These are phyloP conservation scores for Mortierella sp. DNA, from an alignment of 371 early-diverging fungal genomes.

Conservation along the genomic window DNA sequence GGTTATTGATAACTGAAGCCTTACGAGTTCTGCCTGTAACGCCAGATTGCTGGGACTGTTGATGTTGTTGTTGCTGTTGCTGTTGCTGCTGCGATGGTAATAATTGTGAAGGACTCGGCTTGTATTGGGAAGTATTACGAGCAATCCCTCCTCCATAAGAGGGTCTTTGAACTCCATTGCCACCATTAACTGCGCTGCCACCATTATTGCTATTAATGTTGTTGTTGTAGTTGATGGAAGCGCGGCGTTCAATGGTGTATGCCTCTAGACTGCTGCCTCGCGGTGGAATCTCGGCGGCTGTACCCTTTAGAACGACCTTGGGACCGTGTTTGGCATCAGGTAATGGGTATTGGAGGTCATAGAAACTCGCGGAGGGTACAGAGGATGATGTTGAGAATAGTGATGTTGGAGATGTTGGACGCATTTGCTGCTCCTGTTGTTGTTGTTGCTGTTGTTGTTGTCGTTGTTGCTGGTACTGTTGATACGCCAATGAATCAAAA, in stretches of 20 bases:
- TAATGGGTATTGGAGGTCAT: neutral
- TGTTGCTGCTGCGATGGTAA: conserved; percentile 5
- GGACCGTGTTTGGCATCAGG: conserved; percentile 18
- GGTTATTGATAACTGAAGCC: neutral
- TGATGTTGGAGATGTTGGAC: neutral
- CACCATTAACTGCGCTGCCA: neutral
- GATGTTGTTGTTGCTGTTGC: neutral
- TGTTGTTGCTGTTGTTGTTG: neutral
- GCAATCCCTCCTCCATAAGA: conserved; percentile 3
- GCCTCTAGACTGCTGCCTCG: conserved; percentile 22
- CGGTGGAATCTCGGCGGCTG: conserved; percentile 8
- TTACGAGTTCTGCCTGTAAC: conserved; percentile 15
- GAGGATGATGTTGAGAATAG: neutral
- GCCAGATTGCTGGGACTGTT: neutral
- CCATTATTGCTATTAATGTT: neutral
- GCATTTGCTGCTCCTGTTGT: neutral
- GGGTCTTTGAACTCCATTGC: conserved; percentile 4
- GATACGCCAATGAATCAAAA: conserved; percentile 4
- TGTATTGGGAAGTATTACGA: conserved; percentile 5
- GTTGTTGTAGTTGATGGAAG: neutral
- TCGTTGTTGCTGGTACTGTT: neutral
- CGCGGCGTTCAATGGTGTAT: neutral
- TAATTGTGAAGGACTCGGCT: conserved; percentile 8
- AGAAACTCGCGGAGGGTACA: neutral
- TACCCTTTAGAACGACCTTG: conserved; percentile 4